Percentiles rank a stretch among this genome's conserved stretches.
Conservation (phyloP, 2,329 filamentous ascomycete species). For the Phaeomoniella chlamydospora region DNA sequence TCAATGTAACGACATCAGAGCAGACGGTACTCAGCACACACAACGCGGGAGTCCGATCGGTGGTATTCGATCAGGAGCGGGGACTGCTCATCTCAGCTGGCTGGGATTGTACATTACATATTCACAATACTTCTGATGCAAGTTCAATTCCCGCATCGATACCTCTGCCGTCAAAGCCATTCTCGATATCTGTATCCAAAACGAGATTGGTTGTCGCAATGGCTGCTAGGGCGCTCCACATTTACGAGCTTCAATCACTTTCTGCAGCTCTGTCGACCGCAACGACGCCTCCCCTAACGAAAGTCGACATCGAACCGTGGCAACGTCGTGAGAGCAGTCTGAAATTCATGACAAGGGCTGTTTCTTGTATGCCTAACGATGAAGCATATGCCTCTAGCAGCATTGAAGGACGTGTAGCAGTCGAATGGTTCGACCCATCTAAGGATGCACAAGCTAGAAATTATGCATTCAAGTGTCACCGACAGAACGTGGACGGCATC, state of each 20-base stretch:
- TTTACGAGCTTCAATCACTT: conserved; percentile 73
- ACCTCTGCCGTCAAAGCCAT: conserved; percentile 69
- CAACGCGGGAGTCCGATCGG: conserved; percentile 61
- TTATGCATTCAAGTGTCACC: conserved; percentile 98
- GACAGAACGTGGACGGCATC: conserved; percentile 53
- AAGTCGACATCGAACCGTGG: conserved; percentile 58
- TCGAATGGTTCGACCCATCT: conserved; percentile 94
- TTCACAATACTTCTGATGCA: conserved; percentile 48
- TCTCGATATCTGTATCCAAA: conserved; percentile 63
- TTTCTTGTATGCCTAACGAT: conserved; percentile 93
- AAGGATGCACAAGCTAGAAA: conserved; percentile 78
- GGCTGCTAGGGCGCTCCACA: conserved; percentile 83
- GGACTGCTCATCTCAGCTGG: conserved; percentile 75
- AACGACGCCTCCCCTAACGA: conserved; percentile 23
- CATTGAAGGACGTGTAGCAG: conserved; percentile 89
- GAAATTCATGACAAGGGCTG: conserved; percentile 88
- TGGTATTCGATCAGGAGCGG: conserved; percentile 67
- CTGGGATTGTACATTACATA: conserved; percentile 83
- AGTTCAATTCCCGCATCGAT: conserved; percentile 46
- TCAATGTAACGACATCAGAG: conserved; percentile 59
- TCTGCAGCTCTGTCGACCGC: conserved; percentile 36
- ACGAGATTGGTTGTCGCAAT: conserved; percentile 91
- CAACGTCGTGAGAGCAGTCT: conserved; percentile 86
- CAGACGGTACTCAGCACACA: conserved; percentile 69
- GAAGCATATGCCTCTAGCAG: conserved; percentile 82